These are phyloP conservation scores for Fraxinus paxiana DNA, from an alignment of 305 asterid genomes.

Conservation along the genomic window DNA sequence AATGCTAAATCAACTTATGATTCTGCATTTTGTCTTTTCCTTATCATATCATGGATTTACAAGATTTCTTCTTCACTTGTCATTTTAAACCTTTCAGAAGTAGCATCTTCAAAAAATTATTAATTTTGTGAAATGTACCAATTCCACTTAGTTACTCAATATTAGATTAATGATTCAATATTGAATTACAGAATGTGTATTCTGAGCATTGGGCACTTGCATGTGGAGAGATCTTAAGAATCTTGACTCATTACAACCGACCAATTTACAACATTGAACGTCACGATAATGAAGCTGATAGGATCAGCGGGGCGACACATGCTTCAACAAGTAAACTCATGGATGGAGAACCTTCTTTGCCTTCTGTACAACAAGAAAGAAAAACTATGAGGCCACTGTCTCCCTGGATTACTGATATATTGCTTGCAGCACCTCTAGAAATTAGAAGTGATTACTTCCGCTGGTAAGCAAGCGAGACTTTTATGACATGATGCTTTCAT, in stretches of 20 bases:
- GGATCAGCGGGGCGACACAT: constrained; percentile 60
- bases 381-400: constrained; percentile 85
- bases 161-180: constrained; percentile 21
- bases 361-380: constrained; percentile 64
- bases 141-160: neutral
- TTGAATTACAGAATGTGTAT: constrained; percentile 62
- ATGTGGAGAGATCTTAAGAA: constrained; percentile 90
- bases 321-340: constrained; percentile 68
- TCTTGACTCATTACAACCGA: constrained; percentile 89
- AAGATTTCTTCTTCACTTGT: constrained; percentile 4
- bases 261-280: constrained; percentile 76
- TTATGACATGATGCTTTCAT: neutral
- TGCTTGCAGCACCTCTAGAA: constrained; percentile 92
- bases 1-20: constrained; percentile 10
- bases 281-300: constrained; percentile 55
- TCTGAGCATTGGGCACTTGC: constrained; percentile 99
- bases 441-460: constrained; percentile 98
- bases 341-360: constrained; percentile 37
- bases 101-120: neutral
- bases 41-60: neutral
- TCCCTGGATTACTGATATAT: constrained; percentile 92
- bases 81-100: neutral
- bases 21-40: constrained; percentile 12
- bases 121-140: neutral
- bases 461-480: constrained; percentile 56